These are phyloP conservation scores for Ulota crispa DNA, from an alignment of 225 moss, liverwort and hornwort genomes.

Conservation along the genomic window DNA sequence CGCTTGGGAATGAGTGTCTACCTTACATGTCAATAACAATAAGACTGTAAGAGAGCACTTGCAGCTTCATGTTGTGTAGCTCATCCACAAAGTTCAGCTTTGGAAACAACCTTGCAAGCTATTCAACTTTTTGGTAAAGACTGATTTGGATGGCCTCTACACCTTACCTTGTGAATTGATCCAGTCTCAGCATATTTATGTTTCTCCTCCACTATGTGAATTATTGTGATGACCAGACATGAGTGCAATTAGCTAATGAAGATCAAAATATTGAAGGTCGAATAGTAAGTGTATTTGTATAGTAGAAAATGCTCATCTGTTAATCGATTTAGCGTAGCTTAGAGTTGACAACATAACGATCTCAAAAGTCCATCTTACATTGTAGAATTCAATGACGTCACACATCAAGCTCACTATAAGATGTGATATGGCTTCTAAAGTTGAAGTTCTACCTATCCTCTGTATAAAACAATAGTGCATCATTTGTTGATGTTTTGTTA, in stretches of 20 bases:
- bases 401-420: background rate
- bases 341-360: background rate
- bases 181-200: background rate
- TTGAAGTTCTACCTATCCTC: background rate
- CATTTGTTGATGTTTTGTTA: constrained; percentile 5
- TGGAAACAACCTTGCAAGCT: constrained; percentile 74
- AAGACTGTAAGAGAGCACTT: constrained; percentile 91
- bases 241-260: background rate
- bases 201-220: background rate
- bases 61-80: constrained; percentile 66
- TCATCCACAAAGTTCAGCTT: constrained; percentile 67
- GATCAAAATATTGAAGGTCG: background rate
- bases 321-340: background rate
- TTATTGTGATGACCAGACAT: background rate
- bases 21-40: constrained; percentile 65
- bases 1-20: too few relatives aligned
- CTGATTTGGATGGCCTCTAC: background rate
- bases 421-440: background rate
- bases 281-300: background rate
- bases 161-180: background rate
- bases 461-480: background rate
- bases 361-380: background rate
- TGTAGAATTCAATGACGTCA: background rate
- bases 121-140: constrained; percentile 65
- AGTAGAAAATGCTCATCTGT: background rate